Conservation (phyloP, 2,329 filamentous ascomycete species). For the Penicillium corylophilum region DNA sequence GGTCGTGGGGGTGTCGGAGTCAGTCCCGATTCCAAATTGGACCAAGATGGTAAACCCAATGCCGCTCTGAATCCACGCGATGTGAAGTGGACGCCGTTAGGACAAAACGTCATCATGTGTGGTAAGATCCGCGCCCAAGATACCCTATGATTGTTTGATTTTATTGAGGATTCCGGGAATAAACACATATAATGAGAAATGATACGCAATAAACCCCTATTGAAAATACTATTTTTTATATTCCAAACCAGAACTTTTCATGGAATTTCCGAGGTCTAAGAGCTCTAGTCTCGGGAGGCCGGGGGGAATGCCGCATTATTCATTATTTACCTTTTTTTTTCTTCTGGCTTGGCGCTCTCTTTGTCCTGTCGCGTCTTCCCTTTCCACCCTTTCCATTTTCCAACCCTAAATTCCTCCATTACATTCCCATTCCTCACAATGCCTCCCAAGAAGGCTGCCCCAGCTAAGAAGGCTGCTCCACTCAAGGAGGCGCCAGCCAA, state of each 20-base stretch:
- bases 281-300: background rate
- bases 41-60: constrained; percentile 52
- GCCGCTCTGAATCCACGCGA: constrained; percentile 65
- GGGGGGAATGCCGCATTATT: constrained; percentile 23
- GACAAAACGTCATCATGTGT: constrained; percentile 79
- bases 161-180: background rate
- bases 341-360: constrained; percentile 15
- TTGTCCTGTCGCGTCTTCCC: constrained; percentile 7
- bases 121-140: constrained; percentile 53
- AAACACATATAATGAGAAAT: background rate
- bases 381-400: constrained; percentile 1
- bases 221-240: too few species aligned
- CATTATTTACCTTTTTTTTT: constrained; percentile 18
- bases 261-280: background rate
- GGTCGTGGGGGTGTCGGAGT: constrained; percentile 79
- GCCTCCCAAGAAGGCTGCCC: constrained; percentile 32
- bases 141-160: background rate
- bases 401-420: background rate
- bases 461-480: constrained; percentile 20
- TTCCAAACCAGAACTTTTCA: too few species aligned
- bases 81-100: constrained; percentile 73
- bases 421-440: constrained; percentile 18
- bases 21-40: constrained; percentile 61
- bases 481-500: constrained; percentile 10
- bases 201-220: background rate